Conservation (phyloP, 805 yeast genomes). For the Ogataea salicorniae region DNA sequence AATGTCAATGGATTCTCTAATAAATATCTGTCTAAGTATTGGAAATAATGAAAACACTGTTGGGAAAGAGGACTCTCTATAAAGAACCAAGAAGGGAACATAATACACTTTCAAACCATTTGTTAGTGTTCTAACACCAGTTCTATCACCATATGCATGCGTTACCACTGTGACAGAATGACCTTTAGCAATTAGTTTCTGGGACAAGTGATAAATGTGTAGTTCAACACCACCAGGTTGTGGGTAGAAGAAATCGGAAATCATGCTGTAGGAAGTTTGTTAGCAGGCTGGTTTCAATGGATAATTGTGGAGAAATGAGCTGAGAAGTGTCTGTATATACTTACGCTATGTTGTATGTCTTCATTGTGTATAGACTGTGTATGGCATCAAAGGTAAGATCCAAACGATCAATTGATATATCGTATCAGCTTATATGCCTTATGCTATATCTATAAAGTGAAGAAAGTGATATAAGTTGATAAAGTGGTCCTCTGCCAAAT, state of each 20-base stretch:
- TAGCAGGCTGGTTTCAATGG: too few relatives aligned
- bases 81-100: constrained; percentile 75
- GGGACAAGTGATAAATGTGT: constrained; percentile 88
- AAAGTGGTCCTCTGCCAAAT: too few relatives aligned
- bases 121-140: constrained; percentile 77
- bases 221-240: constrained; percentile 98
- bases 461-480: too few relatives aligned
- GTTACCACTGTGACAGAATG: constrained; percentile 85
- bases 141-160: constrained; percentile 79
- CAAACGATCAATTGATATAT: too few relatives aligned
- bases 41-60: constrained; percentile 88
- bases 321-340: constrained; percentile 3
- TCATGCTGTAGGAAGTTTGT: constrained; percentile 43
- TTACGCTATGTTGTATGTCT: constrained; percentile 24
- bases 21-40: constrained; percentile 71
- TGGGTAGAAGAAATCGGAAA: constrained; percentile 95
- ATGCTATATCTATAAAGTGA: too few relatives aligned
- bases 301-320: too few relatives aligned
- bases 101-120: constrained; percentile 93
- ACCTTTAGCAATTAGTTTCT: constrained; percentile 71
- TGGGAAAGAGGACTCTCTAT: constrained; percentile 82
- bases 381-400: too few relatives aligned
- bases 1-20: constrained; percentile 80
- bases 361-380: too few relatives aligned
- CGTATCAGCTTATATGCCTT: too few relatives aligned